Conservation (phyloP, 2,329 filamentous ascomycete species). For the Leptodontidium sp. region DNA sequence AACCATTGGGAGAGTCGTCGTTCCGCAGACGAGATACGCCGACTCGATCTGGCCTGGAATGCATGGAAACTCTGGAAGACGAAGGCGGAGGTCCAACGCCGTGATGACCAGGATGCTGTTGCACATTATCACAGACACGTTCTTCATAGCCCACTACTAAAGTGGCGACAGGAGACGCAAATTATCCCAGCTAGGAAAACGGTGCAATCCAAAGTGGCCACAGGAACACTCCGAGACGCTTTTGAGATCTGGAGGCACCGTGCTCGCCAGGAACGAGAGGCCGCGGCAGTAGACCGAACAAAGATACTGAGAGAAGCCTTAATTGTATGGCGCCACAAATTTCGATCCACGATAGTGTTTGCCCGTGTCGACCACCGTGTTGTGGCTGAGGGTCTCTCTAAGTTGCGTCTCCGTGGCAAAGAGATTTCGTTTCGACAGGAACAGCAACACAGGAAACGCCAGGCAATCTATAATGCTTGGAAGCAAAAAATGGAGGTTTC, state of each 20-base stretch:
- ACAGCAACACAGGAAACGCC: conserved; percentile 33
- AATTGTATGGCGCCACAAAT: conserved; percentile 68
- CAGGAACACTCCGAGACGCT: conserved; percentile 54
- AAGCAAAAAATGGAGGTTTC: conserved; percentile 49
- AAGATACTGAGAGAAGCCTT: conserved; percentile 64
- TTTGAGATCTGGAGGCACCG: conserved; percentile 60
- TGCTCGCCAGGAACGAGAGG: conserved; percentile 54
- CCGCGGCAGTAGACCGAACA: conserved; percentile 57
- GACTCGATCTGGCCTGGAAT: conserved; percentile 33
- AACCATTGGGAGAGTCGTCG: conserved; percentile 33
- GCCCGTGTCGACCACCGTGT: conserved; percentile 63
- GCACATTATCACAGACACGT: conserved; percentile 25
- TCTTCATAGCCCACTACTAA: conserved; percentile 33
- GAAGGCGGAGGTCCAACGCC: conserved; percentile 28
- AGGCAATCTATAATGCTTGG: conserved; percentile 48
- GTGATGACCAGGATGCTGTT: conserved; percentile 32
- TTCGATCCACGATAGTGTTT: conserved; percentile 61
- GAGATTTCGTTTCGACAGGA: conserved; percentile 40
- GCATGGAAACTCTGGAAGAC: conserved; percentile 39
- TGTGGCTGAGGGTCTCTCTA: conserved; percentile 63
- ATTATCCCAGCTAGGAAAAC: conserved; percentile 44
- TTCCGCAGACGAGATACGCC: conserved; percentile 37
- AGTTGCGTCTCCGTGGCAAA: conserved; percentile 50
- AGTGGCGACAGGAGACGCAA: conserved; percentile 41
- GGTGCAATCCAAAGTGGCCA: conserved; percentile 54